These are phyloP conservation scores for Eleusine coracana DNA, from an alignment of 176 grass and related monocot species.

Conservation along the genomic window DNA sequence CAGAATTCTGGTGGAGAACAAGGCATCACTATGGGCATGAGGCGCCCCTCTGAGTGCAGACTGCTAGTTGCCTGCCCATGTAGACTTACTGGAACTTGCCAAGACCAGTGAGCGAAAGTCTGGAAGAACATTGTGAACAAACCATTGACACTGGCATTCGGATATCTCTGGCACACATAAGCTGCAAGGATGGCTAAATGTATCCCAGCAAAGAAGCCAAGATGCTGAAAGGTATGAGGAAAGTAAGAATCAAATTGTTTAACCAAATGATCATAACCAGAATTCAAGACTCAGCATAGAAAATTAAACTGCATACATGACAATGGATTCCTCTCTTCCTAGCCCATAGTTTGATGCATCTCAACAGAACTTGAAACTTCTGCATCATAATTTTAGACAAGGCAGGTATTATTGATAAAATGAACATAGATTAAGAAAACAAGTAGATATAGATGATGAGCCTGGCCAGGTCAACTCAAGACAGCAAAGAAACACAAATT, in stretches of 20 bases:
- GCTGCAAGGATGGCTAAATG: slow-evolving; percentile 71
- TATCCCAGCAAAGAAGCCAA: slow-evolving; percentile 78
- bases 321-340: slow-evolving; percentile 62
- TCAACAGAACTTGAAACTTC: slow-evolving; percentile 66
- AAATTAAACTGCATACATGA: slow-evolving; percentile 57
- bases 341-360: slow-evolving; percentile 74
- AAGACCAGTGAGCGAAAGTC: slow-evolving; percentile 64
- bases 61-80: slow-evolving; percentile 37
- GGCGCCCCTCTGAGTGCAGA: slow-evolving; percentile 39
- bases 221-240: slow-evolving; percentile 43
- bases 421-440: neutral
- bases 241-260: slow-evolving; percentile 12
- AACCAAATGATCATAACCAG: neutral
- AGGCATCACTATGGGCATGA: slow-evolving; percentile 82
- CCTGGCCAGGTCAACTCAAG: slow-evolving; percentile 12
- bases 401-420: slow-evolving; percentile 22
- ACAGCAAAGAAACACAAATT: slow-evolving; percentile 4
- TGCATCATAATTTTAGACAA: slow-evolving; percentile 35
- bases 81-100: slow-evolving; percentile 60
- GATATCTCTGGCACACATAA: slow-evolving; percentile 60
- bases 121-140: slow-evolving; percentile 63
- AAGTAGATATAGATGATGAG: neutral
- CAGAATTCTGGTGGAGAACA: slow-evolving; percentile 67
- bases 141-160: slow-evolving; percentile 52
- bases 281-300: neutral